Evolutionary conservation across 805 yeast species (phyloP).

Genomic region (Grigorovia jiainica): DNA sequence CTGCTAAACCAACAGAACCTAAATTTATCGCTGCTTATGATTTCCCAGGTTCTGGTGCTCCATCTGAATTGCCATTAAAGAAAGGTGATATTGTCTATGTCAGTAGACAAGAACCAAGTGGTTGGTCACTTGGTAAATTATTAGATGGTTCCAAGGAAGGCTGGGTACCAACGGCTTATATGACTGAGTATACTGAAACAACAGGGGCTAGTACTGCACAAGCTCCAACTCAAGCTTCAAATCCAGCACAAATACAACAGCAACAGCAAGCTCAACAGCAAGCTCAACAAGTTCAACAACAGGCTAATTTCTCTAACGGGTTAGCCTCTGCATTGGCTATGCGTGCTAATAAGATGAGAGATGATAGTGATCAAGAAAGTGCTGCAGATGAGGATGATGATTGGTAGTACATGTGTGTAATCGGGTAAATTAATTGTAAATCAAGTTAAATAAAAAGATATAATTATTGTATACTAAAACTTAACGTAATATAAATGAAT

Average conservation of each 20-base stretch:
- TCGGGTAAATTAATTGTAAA: too few species aligned
- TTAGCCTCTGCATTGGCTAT: slow-evolving; percentile 81
- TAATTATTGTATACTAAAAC: too few species aligned
- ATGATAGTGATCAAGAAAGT: slow-evolving; percentile 59
- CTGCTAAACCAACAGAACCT: slow-evolving; percentile 56
- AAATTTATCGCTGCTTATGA: slow-evolving; percentile 81
- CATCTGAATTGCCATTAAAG: slow-evolving; percentile 68
- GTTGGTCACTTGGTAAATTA: slow-evolving; percentile 88
- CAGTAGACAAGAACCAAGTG: slow-evolving; percentile 65
- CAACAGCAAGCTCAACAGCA: slow-evolving; percentile 7
- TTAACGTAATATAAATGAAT: too few species aligned
- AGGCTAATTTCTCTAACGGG: slow-evolving; percentile 58
- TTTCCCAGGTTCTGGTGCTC: slow-evolving; percentile 76
- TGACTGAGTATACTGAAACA: slow-evolving; percentile 43
- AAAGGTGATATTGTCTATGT: slow-evolving; percentile 72
- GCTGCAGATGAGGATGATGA: slow-evolving; percentile 47
- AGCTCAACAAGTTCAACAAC: slow-evolving; percentile 19
- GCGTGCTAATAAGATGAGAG: slow-evolving; percentile 54
- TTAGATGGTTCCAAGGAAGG: slow-evolving; percentile 75
- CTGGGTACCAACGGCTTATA: slow-evolving; percentile 96
- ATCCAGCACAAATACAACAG: slow-evolving; percentile 1
- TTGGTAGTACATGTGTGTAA: slow-evolving; percentile 6
- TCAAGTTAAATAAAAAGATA: too few species aligned
- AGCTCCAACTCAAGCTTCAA: slow-evolving; percentile 1
- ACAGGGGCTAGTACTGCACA: slow-evolving; percentile 32